Base-by-base conservation (phyloP, 2,329 filamentous ascomycete species). In the Grosmannia serpens region DNA sequence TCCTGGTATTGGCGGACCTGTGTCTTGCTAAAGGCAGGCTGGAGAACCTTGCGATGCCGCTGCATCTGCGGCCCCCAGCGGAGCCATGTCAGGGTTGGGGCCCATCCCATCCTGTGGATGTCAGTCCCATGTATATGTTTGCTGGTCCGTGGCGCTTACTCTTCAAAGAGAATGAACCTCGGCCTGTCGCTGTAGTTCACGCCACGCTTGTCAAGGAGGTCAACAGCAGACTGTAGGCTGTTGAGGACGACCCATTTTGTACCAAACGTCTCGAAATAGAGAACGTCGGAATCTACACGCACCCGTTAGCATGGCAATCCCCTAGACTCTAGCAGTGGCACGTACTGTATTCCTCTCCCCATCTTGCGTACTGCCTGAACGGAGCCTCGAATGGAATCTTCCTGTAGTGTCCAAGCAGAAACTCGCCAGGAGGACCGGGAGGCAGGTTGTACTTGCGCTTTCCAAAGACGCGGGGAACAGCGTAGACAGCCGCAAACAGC, bases 131-230 rank as follows among this genome's bases (percentile, higher is more conserved):
- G 15, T 9, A 9, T 11, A 11, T 8, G 33, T 11, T 13, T 35
- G 3, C 15, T 3, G 33, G 10, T 1, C 15, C 33, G 10, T 35
- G 10, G 33, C 5, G 29, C 47, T 17, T 17, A 50, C 47, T 50
- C 47, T 29, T 35, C 56, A 60, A 41, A 73, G 2, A 74, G 63
- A 1, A 72, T 70, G 61, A 78, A 77, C n/a, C 72, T 70, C 10
- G 76, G 76, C 2, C 76, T 63, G 61, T 76, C 73, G 35, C 67
- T 68, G 61, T 75, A 78, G 60, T 75, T 78, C 60, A 68, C 68
- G 1, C 75, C 75, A 22, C 72, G 66, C 57, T 72, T 75, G 58
- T 76, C 74, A 6, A 78, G 67, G 5, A 79, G 66, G n/a, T 77
- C 74, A 6, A 66, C 62, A 26, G 75, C 75, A 3, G 72, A 69